Conservation (phyloP, 139 green algal genomes). For the Chara braunii region DNA sequence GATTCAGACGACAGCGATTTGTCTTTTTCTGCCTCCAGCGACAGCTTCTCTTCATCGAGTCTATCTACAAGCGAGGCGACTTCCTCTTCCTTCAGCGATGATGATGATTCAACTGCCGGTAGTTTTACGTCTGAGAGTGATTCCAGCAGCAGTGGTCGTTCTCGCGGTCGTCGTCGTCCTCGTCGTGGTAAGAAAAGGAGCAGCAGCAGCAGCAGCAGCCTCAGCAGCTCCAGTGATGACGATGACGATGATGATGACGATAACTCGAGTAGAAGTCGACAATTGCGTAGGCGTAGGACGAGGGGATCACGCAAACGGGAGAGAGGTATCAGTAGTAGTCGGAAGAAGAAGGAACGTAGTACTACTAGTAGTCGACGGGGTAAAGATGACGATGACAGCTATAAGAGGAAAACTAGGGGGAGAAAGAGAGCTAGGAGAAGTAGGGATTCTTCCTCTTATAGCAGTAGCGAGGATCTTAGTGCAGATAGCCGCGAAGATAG, state of each 20-base stretch:
- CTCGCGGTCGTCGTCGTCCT: not conserved
- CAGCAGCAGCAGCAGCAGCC: conserved; percentile 3
- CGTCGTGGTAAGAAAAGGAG: conserved; percentile 14
- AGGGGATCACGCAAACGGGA: not conserved
- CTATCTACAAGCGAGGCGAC: not conserved
- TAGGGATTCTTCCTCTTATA: no score
- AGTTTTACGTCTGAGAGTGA: conserved; percentile 6
- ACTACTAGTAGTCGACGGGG: conserved; percentile 2
- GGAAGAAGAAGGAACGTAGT: not conserved
- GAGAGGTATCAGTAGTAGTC: not conserved
- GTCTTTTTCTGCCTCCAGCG: not conserved
- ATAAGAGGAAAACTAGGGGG: not conserved
- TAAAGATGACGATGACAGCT: conserved; percentile 5
- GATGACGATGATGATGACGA: not conserved
- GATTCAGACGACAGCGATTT: conserved; percentile 10
- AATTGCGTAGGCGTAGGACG: not conserved
- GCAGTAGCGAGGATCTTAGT: no score
- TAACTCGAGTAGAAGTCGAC: not conserved
- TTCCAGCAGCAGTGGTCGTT: conserved; percentile 3
- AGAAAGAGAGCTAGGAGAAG: not conserved
- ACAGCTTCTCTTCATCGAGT: not conserved
- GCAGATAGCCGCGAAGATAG: no score
- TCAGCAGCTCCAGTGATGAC: not conserved
- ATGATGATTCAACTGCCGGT: conserved; percentile 12
- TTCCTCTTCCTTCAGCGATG: conserved; percentile 9